These are phyloP conservation scores for Papiliotrema laurentii DNA, from an alignment of 1,284 basidiomycete species.

Conservation along the genomic window DNA sequence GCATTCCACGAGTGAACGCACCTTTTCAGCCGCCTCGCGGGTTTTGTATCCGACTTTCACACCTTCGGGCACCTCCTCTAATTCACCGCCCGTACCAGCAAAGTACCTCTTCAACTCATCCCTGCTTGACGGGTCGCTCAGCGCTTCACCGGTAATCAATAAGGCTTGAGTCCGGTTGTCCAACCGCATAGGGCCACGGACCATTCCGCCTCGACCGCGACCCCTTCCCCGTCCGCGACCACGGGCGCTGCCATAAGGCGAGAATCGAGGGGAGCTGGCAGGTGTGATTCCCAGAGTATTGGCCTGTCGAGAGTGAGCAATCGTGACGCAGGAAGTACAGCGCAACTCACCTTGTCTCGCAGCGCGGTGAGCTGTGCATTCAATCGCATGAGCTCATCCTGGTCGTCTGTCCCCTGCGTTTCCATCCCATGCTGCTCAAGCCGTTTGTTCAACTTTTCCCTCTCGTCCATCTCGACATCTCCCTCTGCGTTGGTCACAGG, in stretches of 20 bases:
- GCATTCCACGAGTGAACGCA: slow-evolving; percentile 14
- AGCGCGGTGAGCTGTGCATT: slow-evolving; percentile 37
- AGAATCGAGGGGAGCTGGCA: slow-evolving; percentile 33
- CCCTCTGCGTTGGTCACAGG: slow-evolving; percentile 13
- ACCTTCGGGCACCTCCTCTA: slow-evolving; percentile 21
- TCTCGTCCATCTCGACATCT: slow-evolving; percentile 30
- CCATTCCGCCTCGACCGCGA: slow-evolving; percentile 53
- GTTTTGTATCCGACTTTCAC: slow-evolving; percentile 38
- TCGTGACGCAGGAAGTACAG: slow-evolving; percentile 9
- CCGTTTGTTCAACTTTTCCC: slow-evolving; percentile 47
- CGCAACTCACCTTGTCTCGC: slow-evolving; percentile 57
- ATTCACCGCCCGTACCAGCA: slow-evolving; percentile 56
- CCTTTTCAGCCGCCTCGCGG: slow-evolving; percentile 44
- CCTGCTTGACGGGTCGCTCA: slow-evolving; percentile 48
- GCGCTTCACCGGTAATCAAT: slow-evolving; percentile 62
- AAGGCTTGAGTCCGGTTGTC: slow-evolving; percentile 85
- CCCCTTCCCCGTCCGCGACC: slow-evolving; percentile 62
- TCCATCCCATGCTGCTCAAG: slow-evolving; percentile 64
- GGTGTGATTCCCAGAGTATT: slow-evolving; percentile 33
- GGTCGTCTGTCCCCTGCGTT: slow-evolving; percentile 51
- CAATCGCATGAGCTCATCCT: slow-evolving; percentile 35
- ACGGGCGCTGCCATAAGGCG: slow-evolving; percentile 57
- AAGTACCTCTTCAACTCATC: slow-evolving; percentile 72
- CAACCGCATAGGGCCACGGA: slow-evolving; percentile 65
- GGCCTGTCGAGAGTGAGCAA: slow-evolving; percentile 19